Base-by-base conservation (phyloP, 768 basidiomycete genomes). In the Gymnopilus junonius region DNA sequence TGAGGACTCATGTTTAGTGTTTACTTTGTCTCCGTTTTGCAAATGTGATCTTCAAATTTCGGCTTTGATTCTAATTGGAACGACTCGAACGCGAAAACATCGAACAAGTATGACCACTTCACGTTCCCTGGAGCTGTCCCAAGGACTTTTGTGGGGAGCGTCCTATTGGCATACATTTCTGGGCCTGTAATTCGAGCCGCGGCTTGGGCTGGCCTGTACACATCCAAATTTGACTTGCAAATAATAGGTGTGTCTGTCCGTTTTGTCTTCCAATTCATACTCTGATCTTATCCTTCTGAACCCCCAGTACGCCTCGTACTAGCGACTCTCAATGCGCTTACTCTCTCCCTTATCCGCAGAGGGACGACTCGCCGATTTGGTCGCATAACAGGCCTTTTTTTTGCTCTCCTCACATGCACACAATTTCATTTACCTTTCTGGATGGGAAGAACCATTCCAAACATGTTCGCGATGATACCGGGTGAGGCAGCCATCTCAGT, bases 361-460 rank as follows among this genome's bases (percentile, higher is more conserved):
- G 85, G 88, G 1, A 82, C 92, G 1, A 78, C 83, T 0, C 74
- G 75, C 11, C 85, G 90, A 20, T 97, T 90, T 66, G 94, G 92
- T 15, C 74, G 78, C 1, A 71, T 74, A 3, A 82, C 88, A 0
- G 80, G 87, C 14, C 69, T 82, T 15, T 81, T 86, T 68, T 97
- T 90, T 72, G 74, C 84, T 1, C 64, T 95, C 0, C 72, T 97
- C n/a, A 87, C 87, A 3, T 82, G 87, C 66, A 87, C 90, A 0
- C 95, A 97, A 71, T 99, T 97, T 71, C 97, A 99, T 72, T 71
- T 96, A 5, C 89, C 89, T 7, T 99, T 94, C 74, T 99, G 94
- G 90, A 93, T 95, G 82, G 89, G 95, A 2, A 79, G 97, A 58
- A 97, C 97, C 0, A 75, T 99, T 7, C 97, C 97, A 1, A 99